Evolutionary conservation across 768 basidiomycete species (phyloP).

Genomic region (Mrakia hoshinonis): DNA sequence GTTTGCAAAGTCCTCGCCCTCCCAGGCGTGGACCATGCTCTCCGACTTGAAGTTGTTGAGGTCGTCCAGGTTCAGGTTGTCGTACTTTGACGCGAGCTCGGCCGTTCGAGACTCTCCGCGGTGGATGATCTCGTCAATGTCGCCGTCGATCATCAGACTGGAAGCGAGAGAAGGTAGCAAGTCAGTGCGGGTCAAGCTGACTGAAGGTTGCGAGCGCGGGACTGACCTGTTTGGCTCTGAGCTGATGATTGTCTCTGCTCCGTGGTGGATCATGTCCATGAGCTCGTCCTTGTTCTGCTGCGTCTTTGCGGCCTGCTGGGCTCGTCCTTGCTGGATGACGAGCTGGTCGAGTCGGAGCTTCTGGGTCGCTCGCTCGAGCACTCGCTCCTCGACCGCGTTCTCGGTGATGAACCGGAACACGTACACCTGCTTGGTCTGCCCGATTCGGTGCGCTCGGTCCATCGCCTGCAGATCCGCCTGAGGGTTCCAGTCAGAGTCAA

Average conservation of each 20-base stretch:
- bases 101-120: conserved; percentile 83
- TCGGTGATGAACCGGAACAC: conserved; percentile 96
- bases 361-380: conserved; percentile 89
- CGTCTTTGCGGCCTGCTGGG: conserved; percentile 63
- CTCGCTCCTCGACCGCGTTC: conserved; percentile 89
- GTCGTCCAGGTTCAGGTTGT: conserved; percentile 84
- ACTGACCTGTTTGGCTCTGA: conserved; percentile 57
- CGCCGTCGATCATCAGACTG: conserved; percentile 70
- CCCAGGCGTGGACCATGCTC: conserved; percentile 84
- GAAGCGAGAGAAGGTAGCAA: neutral
- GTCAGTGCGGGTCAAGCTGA: neutral
- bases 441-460: conserved; percentile 95
- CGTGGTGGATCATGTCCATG: conserved; percentile 95
- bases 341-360: conserved; percentile 90
- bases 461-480: conserved; percentile 98
- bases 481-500: conserved; percentile 98
- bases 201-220: neutral
- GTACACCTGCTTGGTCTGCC: conserved; percentile 94
- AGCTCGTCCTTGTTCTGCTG: conserved; percentile 80
- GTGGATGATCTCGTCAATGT: conserved; percentile 88
- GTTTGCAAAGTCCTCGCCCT: conserved; percentile 80
- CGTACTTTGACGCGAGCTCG: conserved; percentile 84
- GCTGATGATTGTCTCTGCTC: conserved; percentile 93
- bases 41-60: conserved; percentile 95
- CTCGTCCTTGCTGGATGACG: conserved; percentile 90